A percentile compares a stretch with the other conserved stretches of the same genome.
Conservation (phyloP, 164 flowering plant genomes). For the Brasenia schreberi region DNA sequence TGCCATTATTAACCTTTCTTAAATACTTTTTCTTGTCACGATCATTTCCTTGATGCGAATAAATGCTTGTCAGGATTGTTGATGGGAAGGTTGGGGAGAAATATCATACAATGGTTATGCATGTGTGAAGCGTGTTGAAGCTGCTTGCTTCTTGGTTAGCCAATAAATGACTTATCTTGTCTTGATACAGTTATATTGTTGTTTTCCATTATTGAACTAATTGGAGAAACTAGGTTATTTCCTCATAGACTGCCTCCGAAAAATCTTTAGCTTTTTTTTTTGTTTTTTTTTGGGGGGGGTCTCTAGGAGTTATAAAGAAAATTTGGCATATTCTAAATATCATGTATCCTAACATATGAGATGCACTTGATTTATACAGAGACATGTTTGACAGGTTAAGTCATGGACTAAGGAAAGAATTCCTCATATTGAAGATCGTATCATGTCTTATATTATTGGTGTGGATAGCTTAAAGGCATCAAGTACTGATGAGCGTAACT, state of each 20-base stretch:
- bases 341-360: neutral
- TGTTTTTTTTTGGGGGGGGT: too few relatives aligned
- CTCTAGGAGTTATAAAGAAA: neutral
- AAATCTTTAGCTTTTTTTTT: neutral
- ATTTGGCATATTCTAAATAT: neutral
- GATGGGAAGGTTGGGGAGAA: conserved; percentile 99
- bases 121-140: conserved; percentile 68
- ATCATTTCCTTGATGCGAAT: neutral
- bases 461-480: conserved; percentile 70
- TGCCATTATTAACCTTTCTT: too few relatives aligned
- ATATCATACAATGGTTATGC: conserved; percentile 85
- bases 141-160: conserved; percentile 80
- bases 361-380: neutral
- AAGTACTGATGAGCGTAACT: conserved; percentile 6
- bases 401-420: conserved; percentile 80
- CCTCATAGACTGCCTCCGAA: neutral
- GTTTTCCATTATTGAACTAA: neutral
- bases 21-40: too few relatives aligned
- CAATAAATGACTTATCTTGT: neutral
- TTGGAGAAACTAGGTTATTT: neutral
- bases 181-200: neutral
- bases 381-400: conserved; percentile 39
- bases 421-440: conserved; percentile 34
- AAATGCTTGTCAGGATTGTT: conserved; percentile 37
- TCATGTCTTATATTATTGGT: conserved; percentile 76